A percentile compares a stretch with the other conserved stretches of the same genome.
phyloP scores from a whole-genome alignment of 306 rosid genomes.

The Malus sylvestris region DNA sequence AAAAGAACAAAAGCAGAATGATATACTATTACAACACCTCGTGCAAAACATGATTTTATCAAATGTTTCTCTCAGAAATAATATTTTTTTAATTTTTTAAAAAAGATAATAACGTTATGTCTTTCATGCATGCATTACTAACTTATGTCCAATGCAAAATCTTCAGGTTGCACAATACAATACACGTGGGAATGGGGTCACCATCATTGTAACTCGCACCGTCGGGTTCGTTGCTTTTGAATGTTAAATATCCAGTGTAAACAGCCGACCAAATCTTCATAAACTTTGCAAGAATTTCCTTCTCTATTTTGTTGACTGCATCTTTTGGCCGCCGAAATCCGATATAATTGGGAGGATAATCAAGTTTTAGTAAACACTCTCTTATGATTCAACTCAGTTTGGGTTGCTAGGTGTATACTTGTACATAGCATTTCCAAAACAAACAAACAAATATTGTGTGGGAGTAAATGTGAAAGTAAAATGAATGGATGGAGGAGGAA shows the following conservation, averaged over 20 bases:
- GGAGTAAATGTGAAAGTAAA: neutral
- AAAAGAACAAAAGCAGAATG: too few species aligned
- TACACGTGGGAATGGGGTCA: neutral
- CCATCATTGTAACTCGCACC: neutral
- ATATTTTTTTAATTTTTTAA: too few species aligned
- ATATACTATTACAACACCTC: too few species aligned
- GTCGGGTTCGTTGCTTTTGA: neutral
- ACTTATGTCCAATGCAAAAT: neutral
- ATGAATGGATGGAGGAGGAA: neutral
- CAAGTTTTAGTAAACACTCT: neutral
- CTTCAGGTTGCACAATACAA: neutral
- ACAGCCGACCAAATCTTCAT: neutral
- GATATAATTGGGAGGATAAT: neutral
- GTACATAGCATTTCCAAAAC: too few species aligned
- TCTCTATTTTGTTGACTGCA: neutral
- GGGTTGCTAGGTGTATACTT: too few species aligned
- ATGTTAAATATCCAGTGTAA: neutral
- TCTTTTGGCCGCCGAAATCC: neutral
- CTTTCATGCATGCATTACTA: too few species aligned
- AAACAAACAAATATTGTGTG: neutral
- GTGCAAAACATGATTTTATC: too few species aligned
- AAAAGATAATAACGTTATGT: too few species aligned
- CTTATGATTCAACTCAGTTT: too few species aligned
- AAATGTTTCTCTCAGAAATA: too few species aligned
- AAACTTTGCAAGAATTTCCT: neutral